These are phyloP conservation scores for Vaccinium macrocarpon DNA, from an alignment of 148 eudicot genomes.

Conservation along the genomic window DNA sequence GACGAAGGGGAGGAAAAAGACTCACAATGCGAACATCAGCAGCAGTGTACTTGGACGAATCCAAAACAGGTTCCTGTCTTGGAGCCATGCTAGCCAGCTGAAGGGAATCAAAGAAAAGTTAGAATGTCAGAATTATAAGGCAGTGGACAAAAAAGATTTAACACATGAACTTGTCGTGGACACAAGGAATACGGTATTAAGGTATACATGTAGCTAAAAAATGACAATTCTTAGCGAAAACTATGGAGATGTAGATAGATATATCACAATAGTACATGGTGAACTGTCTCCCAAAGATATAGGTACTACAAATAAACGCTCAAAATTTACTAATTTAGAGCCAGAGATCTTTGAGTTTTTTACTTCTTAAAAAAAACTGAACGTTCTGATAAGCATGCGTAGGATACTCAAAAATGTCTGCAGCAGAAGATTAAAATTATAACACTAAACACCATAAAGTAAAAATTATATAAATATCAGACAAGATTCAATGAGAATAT, in stretches of 20 bases:
- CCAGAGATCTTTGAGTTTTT: neutral
- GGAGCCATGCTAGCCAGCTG: constrained; percentile 56
- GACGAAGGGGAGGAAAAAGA: constrained; percentile 13
- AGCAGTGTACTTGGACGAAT: constrained; percentile 78
- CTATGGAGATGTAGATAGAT: neutral
- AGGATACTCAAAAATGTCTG: neutral
- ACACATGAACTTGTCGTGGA: neutral
- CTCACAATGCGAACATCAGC: constrained; percentile 97
- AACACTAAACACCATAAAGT: neutral
- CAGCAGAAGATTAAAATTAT: neutral
- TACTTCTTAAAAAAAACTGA: neutral
- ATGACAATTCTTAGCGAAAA: neutral
- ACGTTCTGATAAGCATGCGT: neutral
- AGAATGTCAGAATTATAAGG: neutral
- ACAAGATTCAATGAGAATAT: neutral
- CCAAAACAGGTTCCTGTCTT: constrained; percentile 67
- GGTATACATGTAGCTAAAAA: neutral
- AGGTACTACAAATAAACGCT: neutral
- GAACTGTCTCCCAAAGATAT: neutral
- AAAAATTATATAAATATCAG: neutral
- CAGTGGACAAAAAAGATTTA: neutral
- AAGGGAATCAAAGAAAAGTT: constrained; percentile 11
- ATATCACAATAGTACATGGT: neutral
- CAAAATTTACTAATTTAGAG: neutral
- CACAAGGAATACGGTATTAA: neutral